Base-by-base conservation (phyloP, 305 asterid genomes). In the Fraxinus sp. region DNA sequence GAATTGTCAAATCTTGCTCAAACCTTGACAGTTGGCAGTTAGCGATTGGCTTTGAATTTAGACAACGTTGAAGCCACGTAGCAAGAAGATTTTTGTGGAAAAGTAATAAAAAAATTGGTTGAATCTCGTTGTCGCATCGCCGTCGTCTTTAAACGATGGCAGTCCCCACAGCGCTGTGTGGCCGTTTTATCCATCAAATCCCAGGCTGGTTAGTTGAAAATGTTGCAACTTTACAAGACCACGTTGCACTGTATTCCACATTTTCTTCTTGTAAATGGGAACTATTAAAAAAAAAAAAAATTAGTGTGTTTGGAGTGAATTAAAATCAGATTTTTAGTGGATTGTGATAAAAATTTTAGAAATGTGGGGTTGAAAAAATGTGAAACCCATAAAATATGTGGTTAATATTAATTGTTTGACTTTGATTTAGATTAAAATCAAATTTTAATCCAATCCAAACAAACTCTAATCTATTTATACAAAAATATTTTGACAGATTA, bases 161-260 rank as follows among this genome's bases (percentile, higher is more conserved):
- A 13, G n/a, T 3, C 55, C 86, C 88, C 83, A 85, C 85, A 2
- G 9, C 14, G 64, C 59, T 49, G 7, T 3, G 59, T 14, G 2
- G 59, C 20, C 1, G 7, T 49, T 79, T 79, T 18, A 81, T 44
- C 11, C 32, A 18, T 20, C 11, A n/a, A 30, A 44, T 30, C 32
- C 3, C 9, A 88, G 87, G 84, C 89, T 78, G 77, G 76, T 81
- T 86, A 85, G 91, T 78, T 85, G 82, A 82, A 52, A 8, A 32
- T 85, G 88, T 83, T 37, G 73, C 81, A 3, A 80, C 89, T 85
- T 89, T 87, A 85, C 37, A 10, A 82, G 18, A 72, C 87, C 74
- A n/a, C 9, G 64, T 5, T 52, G 64, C 24, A 52, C 64, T 52
- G 64, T 52, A 16, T 52, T 52, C 24, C 57, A 13, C 57, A 46